phyloP scores from a whole-genome alignment of 2,329 filamentous ascomycete genomes.

The Botrytis elliptica region DNA sequence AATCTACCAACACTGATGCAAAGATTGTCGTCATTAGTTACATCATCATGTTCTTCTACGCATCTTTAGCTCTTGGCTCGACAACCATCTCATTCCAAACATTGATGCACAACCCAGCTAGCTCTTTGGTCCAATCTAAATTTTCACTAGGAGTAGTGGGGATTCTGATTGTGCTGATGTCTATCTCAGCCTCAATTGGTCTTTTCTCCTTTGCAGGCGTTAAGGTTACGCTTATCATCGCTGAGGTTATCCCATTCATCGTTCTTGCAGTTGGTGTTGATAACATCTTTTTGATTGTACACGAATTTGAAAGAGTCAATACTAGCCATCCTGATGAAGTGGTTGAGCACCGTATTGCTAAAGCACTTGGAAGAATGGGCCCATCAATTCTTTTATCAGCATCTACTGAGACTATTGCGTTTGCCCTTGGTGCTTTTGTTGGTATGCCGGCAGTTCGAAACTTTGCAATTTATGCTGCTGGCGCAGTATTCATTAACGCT shows the following conservation, averaged over 20 bases:
- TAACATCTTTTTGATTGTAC: constrained; percentile 98
- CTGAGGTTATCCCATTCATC: constrained; percentile 96
- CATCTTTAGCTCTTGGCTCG: constrained; percentile 86
- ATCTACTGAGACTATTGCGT: constrained; percentile 90
- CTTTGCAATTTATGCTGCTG: constrained; percentile 94
- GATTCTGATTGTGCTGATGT: constrained; percentile 96
- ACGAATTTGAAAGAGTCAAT: constrained; percentile 96
- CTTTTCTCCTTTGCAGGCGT: constrained; percentile 89
- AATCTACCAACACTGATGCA: constrained; percentile 96
- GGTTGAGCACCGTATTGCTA: constrained; percentile 81
- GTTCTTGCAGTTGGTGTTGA: constrained; percentile 95
- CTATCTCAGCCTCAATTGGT: constrained; percentile 90
- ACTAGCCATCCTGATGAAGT: constrained; percentile 84
- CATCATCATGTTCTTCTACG: constrained; percentile 98
- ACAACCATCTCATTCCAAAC: constrained; percentile 77
- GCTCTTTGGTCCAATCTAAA: constrained; percentile 90
- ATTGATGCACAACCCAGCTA: constrained; percentile 76
- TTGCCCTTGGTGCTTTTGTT: constrained; percentile 87
- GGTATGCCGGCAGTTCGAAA: constrained; percentile 98
- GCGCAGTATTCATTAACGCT: constrained; percentile 95
- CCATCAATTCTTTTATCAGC: constrained; percentile 95
- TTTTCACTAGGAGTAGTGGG: constrained; percentile 93
- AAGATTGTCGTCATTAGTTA: constrained; percentile 97
- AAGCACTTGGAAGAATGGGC: constrained; percentile 91
- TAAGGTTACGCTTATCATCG: constrained; percentile 95